A percentile compares a stretch with the other conserved stretches of the same genome.
Evolutionary conservation across 495 filamentous ascomycete genomes (phyloP).

Genomic region (Cudoniella acicularis): DNA sequence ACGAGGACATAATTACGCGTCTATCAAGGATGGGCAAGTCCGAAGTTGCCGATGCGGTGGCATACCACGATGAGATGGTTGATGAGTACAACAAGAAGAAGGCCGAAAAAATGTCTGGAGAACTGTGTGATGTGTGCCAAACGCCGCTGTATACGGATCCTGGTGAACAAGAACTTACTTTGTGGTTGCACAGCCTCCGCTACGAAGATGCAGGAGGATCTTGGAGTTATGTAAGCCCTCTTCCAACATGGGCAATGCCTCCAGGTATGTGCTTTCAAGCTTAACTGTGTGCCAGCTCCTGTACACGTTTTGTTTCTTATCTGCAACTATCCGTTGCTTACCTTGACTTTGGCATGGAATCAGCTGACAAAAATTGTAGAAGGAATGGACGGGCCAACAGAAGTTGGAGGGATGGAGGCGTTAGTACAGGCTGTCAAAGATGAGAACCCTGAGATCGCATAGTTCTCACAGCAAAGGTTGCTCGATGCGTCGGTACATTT

Average conservation of each 20-base stretch:
- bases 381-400: conserved; percentile 54
- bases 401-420: conserved; percentile 51
- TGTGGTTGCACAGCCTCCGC: conserved; percentile 87
- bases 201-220: conserved; percentile 77
- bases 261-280: conserved; percentile 34
- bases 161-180: conserved; percentile 79
- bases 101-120: conserved; percentile 89
- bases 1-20: conserved; percentile 84
- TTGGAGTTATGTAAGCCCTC: conserved; percentile 82
- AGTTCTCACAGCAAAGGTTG: neutral
- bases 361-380: neutral
- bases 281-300: conserved; percentile 18
- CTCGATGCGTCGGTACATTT: too few species aligned
- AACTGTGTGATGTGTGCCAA: conserved; percentile 72
- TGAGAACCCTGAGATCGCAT: conserved; percentile 25
- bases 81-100: conserved; percentile 78
- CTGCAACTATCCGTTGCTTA: neutral
- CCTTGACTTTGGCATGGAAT: neutral
- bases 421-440: conserved; percentile 36
- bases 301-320: neutral
- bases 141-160: conserved; percentile 93
- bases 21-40: conserved; percentile 90
- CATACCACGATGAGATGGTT: conserved; percentile 90
- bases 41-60: conserved; percentile 82
- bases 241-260: conserved; percentile 84